These are phyloP conservation scores for Gentiana dahurica DNA, from an alignment of 257 asterid genomes.

Conservation along the genomic window DNA sequence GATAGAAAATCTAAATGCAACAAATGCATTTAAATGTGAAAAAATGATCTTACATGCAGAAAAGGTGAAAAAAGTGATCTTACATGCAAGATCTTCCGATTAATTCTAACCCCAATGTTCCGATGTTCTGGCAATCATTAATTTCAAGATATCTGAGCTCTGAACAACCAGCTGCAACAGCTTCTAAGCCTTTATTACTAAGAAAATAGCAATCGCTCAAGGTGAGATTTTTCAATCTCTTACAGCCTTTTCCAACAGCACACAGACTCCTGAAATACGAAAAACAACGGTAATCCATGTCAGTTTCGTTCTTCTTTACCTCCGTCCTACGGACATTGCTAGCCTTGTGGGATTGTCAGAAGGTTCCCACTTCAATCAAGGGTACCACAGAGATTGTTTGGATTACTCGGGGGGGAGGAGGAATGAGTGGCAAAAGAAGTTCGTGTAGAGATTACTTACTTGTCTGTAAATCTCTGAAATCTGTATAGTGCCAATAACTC, in stretches of 20 bases:
- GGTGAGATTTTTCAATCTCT: slow-evolving; percentile 61
- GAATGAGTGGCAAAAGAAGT: no score
- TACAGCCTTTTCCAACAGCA: slow-evolving; percentile 89
- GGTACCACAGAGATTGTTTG: no score
- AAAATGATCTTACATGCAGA: slow-evolving; percentile 3
- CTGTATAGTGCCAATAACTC: slow-evolving; percentile 69
- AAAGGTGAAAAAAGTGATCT: slow-evolving; percentile 14
- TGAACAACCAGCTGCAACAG: slow-evolving; percentile 67
- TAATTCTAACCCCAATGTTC: slow-evolving; percentile 64
- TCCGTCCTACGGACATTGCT: no score
- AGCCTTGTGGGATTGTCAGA: no score
- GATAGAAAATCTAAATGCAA: neutral
- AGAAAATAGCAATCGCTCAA: slow-evolving; percentile 76
- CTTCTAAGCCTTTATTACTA: slow-evolving; percentile 60
- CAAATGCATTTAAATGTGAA: neutral
- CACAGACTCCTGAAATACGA: slow-evolving; percentile 49
- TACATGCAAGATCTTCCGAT: slow-evolving; percentile 75
- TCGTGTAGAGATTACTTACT: slow-evolving; percentile 27
- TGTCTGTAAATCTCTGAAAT: slow-evolving; percentile 84
- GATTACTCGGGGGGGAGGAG: no score
- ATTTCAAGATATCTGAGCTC: slow-evolving; percentile 77
- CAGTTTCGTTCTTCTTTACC: no score
- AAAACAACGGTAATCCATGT: slow-evolving; percentile 9
- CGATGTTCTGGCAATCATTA: slow-evolving; percentile 83
- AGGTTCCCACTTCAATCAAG: no score